A percentile compares a stretch with the other conserved stretches of the same genome.
Evolutionary conservation across 129 eudicot species (phyloP).

Genomic region (Cynara cardunculus): DNA sequence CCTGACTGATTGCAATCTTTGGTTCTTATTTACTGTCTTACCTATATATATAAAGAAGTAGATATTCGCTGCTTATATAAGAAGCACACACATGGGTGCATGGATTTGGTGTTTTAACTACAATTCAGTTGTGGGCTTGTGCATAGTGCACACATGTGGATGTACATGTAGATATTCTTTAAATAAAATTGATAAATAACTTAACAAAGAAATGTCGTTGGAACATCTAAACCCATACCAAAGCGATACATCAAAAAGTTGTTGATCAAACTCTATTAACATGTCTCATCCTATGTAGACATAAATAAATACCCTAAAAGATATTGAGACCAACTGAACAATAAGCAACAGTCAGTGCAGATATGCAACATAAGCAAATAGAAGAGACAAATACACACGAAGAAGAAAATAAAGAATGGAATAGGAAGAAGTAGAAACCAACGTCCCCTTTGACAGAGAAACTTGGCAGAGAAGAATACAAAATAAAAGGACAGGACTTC

Average conservation of each 20-base stretch:
- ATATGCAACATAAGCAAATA: neutral
- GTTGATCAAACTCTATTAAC: neutral
- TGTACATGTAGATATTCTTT: neutral
- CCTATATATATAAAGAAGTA: neutral
- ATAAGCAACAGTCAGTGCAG: neutral
- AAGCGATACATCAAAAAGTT: neutral
- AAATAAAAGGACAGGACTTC: too few relatives aligned
- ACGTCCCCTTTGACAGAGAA: too few relatives aligned
- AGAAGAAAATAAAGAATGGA: neutral
- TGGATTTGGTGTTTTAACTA: constrained; percentile 4
- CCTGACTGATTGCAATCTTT: neutral
- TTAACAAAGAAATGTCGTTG: neutral
- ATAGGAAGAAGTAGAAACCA: neutral
- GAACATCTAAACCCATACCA: neutral
- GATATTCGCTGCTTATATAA: neutral
- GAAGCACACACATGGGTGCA: neutral
- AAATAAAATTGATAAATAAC: neutral
- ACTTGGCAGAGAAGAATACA: too few relatives aligned
- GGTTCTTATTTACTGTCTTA: neutral
- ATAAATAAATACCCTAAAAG: neutral
- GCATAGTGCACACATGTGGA: neutral
- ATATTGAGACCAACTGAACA: neutral
- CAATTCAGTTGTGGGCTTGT: neutral
- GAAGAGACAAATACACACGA: neutral
- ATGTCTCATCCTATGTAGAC: neutral